phyloP scores from a whole-genome alignment of 1,284 basidiomycete species.

The Cutaneotrichosporon cavernicola region DNA sequence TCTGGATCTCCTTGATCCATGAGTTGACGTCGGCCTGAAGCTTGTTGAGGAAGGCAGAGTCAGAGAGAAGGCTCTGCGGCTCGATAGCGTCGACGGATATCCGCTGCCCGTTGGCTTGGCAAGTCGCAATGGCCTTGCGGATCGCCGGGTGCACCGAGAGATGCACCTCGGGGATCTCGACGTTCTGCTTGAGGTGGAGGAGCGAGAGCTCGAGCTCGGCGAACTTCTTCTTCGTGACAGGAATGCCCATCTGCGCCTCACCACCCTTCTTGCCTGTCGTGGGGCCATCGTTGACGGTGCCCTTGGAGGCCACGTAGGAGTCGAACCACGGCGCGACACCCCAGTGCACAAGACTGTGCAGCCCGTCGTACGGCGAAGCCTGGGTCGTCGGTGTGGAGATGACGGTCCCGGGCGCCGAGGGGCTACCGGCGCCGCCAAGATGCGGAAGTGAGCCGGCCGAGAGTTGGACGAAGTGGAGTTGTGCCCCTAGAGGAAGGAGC shows the following conservation, averaged over 20 bases:
- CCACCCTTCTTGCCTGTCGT: constrained; percentile 75
- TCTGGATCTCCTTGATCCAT: constrained; percentile 98
- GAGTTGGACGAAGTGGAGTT: constrained; percentile 88
- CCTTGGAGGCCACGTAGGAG: constrained; percentile 71
- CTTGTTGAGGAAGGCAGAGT: constrained; percentile 89
- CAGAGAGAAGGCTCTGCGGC: constrained; percentile 61
- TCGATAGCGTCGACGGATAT: constrained; percentile 52
- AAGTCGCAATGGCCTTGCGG: constrained; percentile 73
- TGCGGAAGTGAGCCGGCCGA: constrained; percentile 51
- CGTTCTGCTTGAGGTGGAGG: constrained; percentile 95
- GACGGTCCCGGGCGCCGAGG: constrained; percentile 38
- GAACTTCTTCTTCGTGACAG: constrained; percentile 98
- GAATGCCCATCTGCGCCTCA: constrained; percentile 83
- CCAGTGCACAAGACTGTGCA: constrained; percentile 93
- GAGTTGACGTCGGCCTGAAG: constrained; percentile 91
- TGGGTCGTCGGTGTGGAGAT: constrained; percentile 49
- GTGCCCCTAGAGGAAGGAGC: constrained; percentile 70
- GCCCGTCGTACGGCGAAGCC: constrained; percentile 80
- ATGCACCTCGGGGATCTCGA: constrained; percentile 96
- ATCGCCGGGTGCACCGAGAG: constrained; percentile 89
- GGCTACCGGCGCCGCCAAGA: constrained; percentile 32
- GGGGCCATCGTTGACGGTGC: constrained; percentile 55
- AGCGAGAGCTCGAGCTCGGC: constrained; percentile 96
- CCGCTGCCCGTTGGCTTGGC: constrained; percentile 37
- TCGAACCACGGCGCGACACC: constrained; percentile 99